Percentiles rank a stretch among this genome's conserved stretches.
Conservation (phyloP, 2,329 filamentous ascomycete species). For the Diaporthe caulivora region DNA sequence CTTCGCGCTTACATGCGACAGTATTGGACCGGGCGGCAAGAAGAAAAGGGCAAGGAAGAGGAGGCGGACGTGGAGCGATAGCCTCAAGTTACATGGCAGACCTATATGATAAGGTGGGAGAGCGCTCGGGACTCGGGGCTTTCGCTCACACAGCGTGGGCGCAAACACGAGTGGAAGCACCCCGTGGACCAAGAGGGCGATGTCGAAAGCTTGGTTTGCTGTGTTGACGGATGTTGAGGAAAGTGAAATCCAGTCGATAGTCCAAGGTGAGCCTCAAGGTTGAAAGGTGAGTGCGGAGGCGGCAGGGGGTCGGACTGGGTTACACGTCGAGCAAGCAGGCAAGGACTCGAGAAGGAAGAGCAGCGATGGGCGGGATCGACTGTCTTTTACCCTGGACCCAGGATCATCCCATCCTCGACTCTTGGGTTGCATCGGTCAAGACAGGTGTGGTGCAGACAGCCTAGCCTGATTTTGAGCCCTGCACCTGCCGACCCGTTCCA, state of each 20-base stretch:
- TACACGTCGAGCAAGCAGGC: conserved; percentile 28
- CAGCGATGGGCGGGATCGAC: conserved; percentile 31
- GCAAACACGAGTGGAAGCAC: background rate
- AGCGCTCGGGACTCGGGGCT: background rate
- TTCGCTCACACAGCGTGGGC: background rate
- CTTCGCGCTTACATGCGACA: conserved; percentile 32
- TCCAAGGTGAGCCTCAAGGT: conserved; percentile 16
- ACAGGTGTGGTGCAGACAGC: conserved; percentile 32
- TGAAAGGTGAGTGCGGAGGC: conserved; percentile 10
- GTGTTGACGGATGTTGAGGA: background rate
- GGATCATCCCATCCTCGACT: conserved; percentile 32
- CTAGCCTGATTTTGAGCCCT: conserved; percentile 27
- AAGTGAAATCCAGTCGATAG: background rate
- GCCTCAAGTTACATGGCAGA: conserved; percentile 32
- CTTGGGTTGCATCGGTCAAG: conserved; percentile 38
- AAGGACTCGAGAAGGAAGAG: conserved; percentile 23
- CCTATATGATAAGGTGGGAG: conserved; percentile 27
- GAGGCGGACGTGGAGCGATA: background rate
- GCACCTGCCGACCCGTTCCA: conserved; percentile 37
- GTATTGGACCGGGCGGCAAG: background rate
- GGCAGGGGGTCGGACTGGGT: conserved; percentile 10
- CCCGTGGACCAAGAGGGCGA: background rate
- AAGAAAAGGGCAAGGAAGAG: conserved; percentile 5
- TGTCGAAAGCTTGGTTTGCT: background rate
- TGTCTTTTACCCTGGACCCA: conserved; percentile 37